phyloP scores from a whole-genome alignment of 768 basidiomycete genomes.

The Cubamyces lactineus region DNA sequence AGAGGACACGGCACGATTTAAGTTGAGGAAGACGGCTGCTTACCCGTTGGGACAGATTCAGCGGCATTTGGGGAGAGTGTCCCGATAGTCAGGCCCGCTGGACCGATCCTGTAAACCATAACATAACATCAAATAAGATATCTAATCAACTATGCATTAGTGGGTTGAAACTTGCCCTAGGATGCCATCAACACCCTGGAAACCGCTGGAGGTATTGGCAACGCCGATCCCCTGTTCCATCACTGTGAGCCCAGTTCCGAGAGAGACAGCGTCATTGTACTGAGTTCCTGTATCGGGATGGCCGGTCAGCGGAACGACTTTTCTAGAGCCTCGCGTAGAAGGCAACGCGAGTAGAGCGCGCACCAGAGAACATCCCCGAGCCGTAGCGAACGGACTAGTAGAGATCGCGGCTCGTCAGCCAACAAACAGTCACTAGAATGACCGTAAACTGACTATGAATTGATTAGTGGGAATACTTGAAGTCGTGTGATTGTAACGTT shows the following conservation, averaged over 20 bases:
- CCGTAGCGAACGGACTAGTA: no score
- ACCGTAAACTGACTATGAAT: no score
- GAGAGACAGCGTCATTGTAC: conserved; percentile 53
- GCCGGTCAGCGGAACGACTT: no score
- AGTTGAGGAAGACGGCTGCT: not conserved
- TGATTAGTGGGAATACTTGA: no score
- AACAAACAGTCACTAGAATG: no score
- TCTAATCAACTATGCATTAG: no score
- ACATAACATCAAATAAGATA: not conserved
- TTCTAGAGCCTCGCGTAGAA: no score
- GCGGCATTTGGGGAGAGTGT: conserved; percentile 25
- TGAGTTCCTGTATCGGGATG: conserved; percentile 25
- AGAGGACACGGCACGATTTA: not conserved
- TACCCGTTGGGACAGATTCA: conserved; percentile 21
- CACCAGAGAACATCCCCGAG: no score
- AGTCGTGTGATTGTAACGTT: no score
- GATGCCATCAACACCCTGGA: conserved; percentile 60
- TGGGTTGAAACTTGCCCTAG: conserved; percentile 49
- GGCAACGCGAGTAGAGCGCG: no score
- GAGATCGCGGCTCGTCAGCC: no score
- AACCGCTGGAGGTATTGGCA: conserved; percentile 48
- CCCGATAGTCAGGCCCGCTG: conserved; percentile 54
- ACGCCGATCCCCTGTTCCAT: conserved; percentile 65
- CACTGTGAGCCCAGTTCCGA: conserved; percentile 53
- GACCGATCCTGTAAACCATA: conserved; percentile 66